Percentiles rank a stretch among this genome's conserved stretches.
Evolutionary conservation across 129 eudicot species (phyloP).

Genomic region (Glebionis coronaria): DNA sequence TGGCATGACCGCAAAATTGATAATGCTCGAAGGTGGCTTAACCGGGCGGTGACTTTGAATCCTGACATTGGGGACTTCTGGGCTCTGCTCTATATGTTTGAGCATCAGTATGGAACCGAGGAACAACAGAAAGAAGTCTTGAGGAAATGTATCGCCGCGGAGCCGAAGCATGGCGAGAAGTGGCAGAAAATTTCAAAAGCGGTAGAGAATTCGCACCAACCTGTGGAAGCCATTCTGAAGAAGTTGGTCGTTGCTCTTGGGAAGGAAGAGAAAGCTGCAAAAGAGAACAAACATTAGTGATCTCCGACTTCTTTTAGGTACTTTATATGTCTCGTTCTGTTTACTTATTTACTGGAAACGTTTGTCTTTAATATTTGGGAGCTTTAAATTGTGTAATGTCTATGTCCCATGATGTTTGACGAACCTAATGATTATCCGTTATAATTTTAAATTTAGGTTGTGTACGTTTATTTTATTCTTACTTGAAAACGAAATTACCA

Average conservation of each 20-base stretch:
- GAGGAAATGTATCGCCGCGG: slow-evolving; percentile 69
- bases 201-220: slow-evolving; percentile 90
- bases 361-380: background rate
- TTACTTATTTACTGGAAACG: background rate
- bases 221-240: slow-evolving; percentile 12
- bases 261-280: slow-evolving; percentile 72
- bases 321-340: background rate
- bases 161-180: slow-evolving; percentile 91
- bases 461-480: no score
- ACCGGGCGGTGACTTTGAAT: slow-evolving; percentile 72
- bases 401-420: background rate
- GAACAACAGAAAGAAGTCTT: slow-evolving; percentile 76
- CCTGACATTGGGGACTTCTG: slow-evolving; percentile 95
- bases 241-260: slow-evolving; percentile 58
- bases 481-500: background rate
- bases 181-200: slow-evolving; percentile 89
- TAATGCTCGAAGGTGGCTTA: slow-evolving; percentile 81
- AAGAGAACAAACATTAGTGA: slow-evolving; percentile 45
- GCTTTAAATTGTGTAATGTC: background rate
- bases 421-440: background rate
- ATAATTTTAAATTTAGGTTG: background rate
- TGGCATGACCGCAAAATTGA: slow-evolving; percentile 96
- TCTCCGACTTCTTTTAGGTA: background rate
- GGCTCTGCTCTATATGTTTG: slow-evolving; percentile 79
- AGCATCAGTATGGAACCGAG: slow-evolving; percentile 72